Conservation (phyloP, 2,329 filamentous ascomycete species). For the Hortaea sp. region DNA sequence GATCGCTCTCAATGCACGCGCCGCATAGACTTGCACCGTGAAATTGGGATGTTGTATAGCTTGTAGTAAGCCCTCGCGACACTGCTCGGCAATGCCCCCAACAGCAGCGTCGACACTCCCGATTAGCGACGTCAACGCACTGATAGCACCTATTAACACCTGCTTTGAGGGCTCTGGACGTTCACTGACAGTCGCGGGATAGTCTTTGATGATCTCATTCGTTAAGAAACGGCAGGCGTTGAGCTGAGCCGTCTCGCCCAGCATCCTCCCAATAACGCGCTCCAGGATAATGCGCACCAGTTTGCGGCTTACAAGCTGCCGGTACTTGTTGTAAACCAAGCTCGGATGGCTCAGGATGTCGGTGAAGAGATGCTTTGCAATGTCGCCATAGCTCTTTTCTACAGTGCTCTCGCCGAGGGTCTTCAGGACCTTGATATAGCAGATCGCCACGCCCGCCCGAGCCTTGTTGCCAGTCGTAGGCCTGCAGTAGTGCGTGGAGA, state of each 20-base stretch:
- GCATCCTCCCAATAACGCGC: conserved; percentile 68
- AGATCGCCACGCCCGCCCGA: conserved; percentile 74
- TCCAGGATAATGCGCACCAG: conserved; percentile 78
- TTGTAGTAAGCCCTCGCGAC: conserved; percentile 78
- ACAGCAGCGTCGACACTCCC: conserved; percentile 72
- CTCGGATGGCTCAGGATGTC: conserved; percentile 69
- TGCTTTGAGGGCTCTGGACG: conserved; percentile 82
- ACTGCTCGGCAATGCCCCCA: conserved; percentile 67
- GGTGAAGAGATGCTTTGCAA: conserved; percentile 69
- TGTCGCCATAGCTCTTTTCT: conserved; percentile 69
- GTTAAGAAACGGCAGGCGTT: conserved; percentile 71
- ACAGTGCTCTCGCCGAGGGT: conserved; percentile 73
- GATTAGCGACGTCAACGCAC: conserved; percentile 70
- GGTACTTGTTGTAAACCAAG: conserved; percentile 76
- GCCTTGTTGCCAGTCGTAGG: conserved; percentile 68
- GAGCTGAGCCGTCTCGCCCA: conserved; percentile 83
- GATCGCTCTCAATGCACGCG: conserved; percentile 75
- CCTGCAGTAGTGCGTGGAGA: conserved; percentile 73
- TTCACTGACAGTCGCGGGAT: conserved; percentile 80
- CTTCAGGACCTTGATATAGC: conserved; percentile 72
- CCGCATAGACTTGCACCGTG: conserved; percentile 84
- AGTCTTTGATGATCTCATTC: conserved; percentile 87
- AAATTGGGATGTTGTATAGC: conserved; percentile 92
- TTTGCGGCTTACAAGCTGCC: conserved; percentile 71
- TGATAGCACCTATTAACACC: conserved; percentile 66